phyloP scores from a whole-genome alignment of 371 early-diverging fungal genomes.

The Lichtheimia hyalospora region DNA sequence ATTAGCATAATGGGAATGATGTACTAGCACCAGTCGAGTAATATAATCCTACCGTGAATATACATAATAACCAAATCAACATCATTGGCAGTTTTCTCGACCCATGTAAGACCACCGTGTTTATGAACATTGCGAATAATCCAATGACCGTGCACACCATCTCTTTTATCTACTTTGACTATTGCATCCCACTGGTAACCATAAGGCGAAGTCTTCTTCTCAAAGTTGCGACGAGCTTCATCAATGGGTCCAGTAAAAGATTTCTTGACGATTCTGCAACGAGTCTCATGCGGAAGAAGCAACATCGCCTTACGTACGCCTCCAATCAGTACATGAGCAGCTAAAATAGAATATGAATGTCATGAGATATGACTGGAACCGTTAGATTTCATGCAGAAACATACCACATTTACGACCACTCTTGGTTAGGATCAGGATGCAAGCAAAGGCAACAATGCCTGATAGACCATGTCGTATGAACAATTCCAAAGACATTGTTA shows the following conservation, averaged over 20 bases:
- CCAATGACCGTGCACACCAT: conserved; percentile 21
- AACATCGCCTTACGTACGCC: not conserved
- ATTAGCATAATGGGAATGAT: too few relatives aligned
- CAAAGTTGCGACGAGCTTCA: not conserved
- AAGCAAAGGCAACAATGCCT: not conserved
- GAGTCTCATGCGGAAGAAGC: conserved; percentile 6
- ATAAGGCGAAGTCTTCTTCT: conserved; percentile 1
- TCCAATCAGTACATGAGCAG: conserved; percentile 9
- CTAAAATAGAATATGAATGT: not conserved
- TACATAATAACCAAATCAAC: conserved; percentile 28
- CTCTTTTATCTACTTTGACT: conserved; percentile 1
- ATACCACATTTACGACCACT: too few relatives aligned
- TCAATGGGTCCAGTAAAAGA: not conserved
- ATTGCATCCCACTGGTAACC: conserved; percentile 18
- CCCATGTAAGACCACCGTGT: conserved; percentile 6
- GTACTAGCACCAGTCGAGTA: too few relatives aligned
- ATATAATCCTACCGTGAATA: conserved; percentile 28
- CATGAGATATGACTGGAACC: not conserved
- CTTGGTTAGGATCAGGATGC: not conserved
- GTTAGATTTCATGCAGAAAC: too few relatives aligned
- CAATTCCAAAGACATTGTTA: too few relatives aligned
- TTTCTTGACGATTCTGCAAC: not conserved
- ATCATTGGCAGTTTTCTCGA: conserved; percentile 16
- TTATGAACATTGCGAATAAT: conserved; percentile 10
- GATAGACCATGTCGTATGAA: not conserved